Evolutionary conservation across 441 rosid species (phyloP), one percentile per base, ranked within the genome.

Genomic region (Arabidopsis hybrid): DNA sequence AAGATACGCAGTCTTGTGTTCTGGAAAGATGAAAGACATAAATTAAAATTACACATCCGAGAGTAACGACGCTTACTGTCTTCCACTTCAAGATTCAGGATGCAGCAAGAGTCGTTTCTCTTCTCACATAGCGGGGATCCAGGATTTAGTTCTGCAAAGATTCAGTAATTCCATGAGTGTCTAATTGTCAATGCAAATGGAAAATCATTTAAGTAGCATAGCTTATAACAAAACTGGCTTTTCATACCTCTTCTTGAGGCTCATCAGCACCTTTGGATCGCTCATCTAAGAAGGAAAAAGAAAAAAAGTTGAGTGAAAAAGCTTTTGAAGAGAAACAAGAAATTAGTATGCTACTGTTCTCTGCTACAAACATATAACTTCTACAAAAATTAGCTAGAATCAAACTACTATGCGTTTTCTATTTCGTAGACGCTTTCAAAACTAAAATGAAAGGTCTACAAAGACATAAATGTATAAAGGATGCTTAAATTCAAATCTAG

Each of bases 211-310:
- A 8, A 13, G 18, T 13, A 8, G 5, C 26, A 21, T 55, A 7
- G 6, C n/a, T 4, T 21, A 13, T 4, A 36, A 46, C 42, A 29
- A 8, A 39, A 35, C 13, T 4, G 1, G 31, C 14, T 31, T 61
- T 51, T n/a, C 4, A 18, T 76, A 76, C 80, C 77, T 77, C 80
- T 2, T 71, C 80, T 73, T 77, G 59, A 43, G 77, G 40, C 65
- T 72, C 80, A 46, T 77, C 80, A 16, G n/a, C 67, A 62, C 53
- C 80, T 77, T 77, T 72, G 69, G 69, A 7, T 72, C 50, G 73
- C 45, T 77, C 80, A 0, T 72, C 80, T 77, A 52, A 26, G 18
- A 65, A 16, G 8, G 12, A 21, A 38, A 9, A 31, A 1, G 5
- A 3, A 2, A 43, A 8, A 46, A 35, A 26, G 0, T 14, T 38